Conservation (phyloP, 805 yeast species). For the Candida xiaguanensis region DNA sequence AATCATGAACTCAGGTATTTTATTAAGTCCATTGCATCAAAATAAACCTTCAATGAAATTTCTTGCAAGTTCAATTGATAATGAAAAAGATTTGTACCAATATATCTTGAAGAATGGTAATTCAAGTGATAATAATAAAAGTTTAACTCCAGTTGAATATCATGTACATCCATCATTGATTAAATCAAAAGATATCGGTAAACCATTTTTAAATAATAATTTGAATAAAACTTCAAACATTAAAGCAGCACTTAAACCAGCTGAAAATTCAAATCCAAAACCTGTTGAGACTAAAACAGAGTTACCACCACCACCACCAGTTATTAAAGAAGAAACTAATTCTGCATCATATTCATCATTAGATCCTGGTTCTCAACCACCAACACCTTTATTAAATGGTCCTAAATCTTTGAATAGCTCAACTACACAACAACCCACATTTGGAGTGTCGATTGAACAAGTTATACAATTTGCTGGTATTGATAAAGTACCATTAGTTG, state of each 20-base stretch:
- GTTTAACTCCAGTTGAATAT: conserved; percentile 65
- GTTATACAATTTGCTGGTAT: conserved; percentile 75
- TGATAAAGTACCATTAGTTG: conserved; percentile 88
- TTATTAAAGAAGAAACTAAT: background rate
- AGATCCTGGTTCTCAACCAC: conserved; percentile 30
- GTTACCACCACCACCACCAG: background rate
- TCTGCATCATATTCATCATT: conserved; percentile 10
- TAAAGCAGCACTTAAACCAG: background rate
- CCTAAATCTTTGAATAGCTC: conserved; percentile 23
- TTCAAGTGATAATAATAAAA: conserved; percentile 21
- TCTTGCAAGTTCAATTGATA: conserved; percentile 73
- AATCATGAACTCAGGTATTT: conserved; percentile 79
- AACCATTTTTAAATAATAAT: conserved; percentile 10
- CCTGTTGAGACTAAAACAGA: background rate
- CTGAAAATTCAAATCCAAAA: background rate
- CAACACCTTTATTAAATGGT: conserved; percentile 31
- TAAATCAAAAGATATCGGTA: conserved; percentile 9
- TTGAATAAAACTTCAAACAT: conserved; percentile 1
- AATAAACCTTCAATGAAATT: conserved; percentile 65
- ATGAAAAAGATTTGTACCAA: conserved; percentile 76
- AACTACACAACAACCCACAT: conserved; percentile 46
- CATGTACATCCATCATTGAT: conserved; percentile 63
- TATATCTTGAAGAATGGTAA: conserved; percentile 51
- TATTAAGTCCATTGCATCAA: conserved; percentile 65
- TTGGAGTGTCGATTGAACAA: conserved; percentile 80